Percentiles rank a stretch among this genome's conserved stretches.
Conservation (phyloP, 495 filamentous ascomycete species). For the Trichoderma gamsii region DNA sequence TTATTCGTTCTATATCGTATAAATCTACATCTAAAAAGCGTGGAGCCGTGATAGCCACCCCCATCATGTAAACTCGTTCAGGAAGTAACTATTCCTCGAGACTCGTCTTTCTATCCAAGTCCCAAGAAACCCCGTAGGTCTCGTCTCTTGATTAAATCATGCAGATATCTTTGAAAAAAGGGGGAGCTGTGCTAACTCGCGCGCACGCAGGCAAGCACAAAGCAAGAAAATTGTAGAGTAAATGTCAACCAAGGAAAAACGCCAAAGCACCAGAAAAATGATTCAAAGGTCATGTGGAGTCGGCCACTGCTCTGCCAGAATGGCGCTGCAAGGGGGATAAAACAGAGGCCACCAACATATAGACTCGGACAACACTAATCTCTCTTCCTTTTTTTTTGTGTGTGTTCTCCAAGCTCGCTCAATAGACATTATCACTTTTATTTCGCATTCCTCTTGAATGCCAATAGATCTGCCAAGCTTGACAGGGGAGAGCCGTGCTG, state of each 20-base stretch:
- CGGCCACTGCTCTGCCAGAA: slow-evolving; percentile 1
- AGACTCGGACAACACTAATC: slow-evolving; percentile 8
- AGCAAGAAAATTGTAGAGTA: slow-evolving; percentile 1
- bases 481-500: slow-evolving; percentile 71
- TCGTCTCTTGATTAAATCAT: slow-evolving; percentile 11
- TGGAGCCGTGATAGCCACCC: slow-evolving; percentile 4
- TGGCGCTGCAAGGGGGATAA: not conserved
- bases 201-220: not conserved
- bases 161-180: slow-evolving; percentile 10
- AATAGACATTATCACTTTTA: slow-evolving; percentile 22
- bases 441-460: slow-evolving; percentile 58
- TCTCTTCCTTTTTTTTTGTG: not conserved
- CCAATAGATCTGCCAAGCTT: slow-evolving; percentile 78
- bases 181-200: not conserved
- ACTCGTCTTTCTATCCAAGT: slow-evolving; percentile 14
- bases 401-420: not conserved
- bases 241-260: not conserved
- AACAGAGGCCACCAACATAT: not conserved
- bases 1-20: slow-evolving; percentile 11
- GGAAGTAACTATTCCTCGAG: slow-evolving; percentile 8
- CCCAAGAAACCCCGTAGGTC: not conserved
- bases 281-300: not conserved
- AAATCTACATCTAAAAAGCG: slow-evolving; percentile 11
- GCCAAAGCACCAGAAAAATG: slow-evolving; percentile 1
- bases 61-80: slow-evolving; percentile 1